These are phyloP conservation scores for Angophora floribunda DNA, from an alignment of 345 rosid species.

Conservation along the genomic window DNA sequence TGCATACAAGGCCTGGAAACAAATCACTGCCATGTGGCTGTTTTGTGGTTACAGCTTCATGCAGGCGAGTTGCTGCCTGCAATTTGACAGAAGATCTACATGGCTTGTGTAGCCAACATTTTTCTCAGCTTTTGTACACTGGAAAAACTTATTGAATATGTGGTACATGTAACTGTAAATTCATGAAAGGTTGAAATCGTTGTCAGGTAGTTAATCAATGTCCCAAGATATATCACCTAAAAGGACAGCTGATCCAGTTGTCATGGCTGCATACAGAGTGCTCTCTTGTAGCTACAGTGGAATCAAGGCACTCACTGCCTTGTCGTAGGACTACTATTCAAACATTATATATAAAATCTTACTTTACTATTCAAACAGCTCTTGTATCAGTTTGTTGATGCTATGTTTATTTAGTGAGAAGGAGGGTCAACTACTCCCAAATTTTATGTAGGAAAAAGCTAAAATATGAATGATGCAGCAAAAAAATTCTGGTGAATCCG, in stretches of 20 bases:
- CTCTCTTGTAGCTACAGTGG: neutral
- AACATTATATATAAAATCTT: neutral
- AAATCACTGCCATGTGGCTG: neutral
- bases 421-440: neutral
- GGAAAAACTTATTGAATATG: neutral
- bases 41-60: neutral
- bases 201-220: neutral
- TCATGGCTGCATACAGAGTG: neutral
- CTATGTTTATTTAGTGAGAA: neutral
- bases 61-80: neutral
- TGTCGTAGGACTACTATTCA: neutral
- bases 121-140: neutral
- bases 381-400: neutral
- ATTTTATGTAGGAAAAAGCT: constrained; percentile 53
- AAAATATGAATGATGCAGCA: constrained; percentile 61
- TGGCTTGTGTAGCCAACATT: neutral
- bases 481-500: constrained; percentile 31
- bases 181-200: neutral
- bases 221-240: neutral
- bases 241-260: neutral
- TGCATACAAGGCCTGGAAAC: neutral
- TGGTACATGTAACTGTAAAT: neutral
- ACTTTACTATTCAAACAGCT: neutral
- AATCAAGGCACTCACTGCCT: neutral
- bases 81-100: neutral